Conservation (phyloP, 768 basidiomycete genomes). For the Boletus pseudo-olivaceus region DNA sequence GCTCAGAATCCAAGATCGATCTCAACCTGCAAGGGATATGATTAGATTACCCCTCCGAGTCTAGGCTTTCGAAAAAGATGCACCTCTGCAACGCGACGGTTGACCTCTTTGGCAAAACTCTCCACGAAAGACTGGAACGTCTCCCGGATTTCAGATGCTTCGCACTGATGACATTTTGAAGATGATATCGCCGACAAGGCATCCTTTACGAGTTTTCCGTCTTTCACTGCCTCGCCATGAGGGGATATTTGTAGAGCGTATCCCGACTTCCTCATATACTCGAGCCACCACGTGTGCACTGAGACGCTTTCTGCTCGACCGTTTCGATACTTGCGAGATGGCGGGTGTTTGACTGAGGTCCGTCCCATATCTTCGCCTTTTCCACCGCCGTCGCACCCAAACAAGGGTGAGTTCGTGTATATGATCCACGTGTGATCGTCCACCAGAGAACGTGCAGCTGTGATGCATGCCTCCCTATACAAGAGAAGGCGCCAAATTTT, state of each 20-base stretch:
- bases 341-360: neutral
- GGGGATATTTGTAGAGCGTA: conserved; percentile 1
- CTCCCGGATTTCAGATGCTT: neutral
- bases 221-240: neutral
- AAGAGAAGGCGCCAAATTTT: conserved; percentile 2
- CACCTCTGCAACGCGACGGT: conserved; percentile 6
- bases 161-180: conserved; percentile 3
- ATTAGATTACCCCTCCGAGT: neutral
- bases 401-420: neutral
- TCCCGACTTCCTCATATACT: conserved; percentile 15
- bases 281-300: conserved; percentile 13
- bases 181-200: neutral
- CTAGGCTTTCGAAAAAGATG: neutral
- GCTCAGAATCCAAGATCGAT: conserved; percentile 7
- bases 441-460: neutral
- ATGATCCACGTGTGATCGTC: conserved; percentile 11
- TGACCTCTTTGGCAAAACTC: conserved; percentile 5
- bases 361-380: neutral
- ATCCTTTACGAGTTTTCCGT: neutral
- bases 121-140: conserved; percentile 11
- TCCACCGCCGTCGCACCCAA: neutral
- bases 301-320: neutral
- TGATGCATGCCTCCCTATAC: conserved; percentile 7
- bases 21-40: conserved; percentile 2
- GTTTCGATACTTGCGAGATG: conserved; percentile 1